These are phyloP conservation scores for Tranzscheliella williamsii DNA, from an alignment of 1,284 basidiomycete genomes.

Conservation along the genomic window DNA sequence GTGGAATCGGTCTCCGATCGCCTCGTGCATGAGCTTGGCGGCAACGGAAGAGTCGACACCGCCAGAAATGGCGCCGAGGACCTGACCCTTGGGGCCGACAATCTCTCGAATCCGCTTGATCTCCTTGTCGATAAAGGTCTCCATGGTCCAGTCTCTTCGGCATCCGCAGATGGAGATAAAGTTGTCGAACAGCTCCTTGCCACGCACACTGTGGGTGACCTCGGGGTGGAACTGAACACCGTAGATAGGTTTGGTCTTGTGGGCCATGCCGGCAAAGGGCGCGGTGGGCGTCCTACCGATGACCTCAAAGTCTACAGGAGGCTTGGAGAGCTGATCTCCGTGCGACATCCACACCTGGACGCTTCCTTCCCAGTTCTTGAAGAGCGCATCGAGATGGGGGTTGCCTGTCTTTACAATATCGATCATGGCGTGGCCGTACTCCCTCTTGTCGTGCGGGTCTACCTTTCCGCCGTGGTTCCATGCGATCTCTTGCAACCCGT, in stretches of 20 bases:
- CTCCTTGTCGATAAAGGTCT: constrained; percentile 98
- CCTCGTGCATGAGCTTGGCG: constrained; percentile 99
- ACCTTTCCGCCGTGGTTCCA: constrained; percentile 86
- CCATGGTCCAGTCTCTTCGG: constrained; percentile 91
- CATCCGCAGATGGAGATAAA: constrained; percentile 86
- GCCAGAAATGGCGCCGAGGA: constrained; percentile 96
- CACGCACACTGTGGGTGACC: constrained; percentile 90
- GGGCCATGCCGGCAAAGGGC: constrained; percentile 90
- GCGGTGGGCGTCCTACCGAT: constrained; percentile 86
- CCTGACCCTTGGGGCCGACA: constrained; percentile 89
- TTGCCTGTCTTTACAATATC: constrained; percentile 73
- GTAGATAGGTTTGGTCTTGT: constrained; percentile 85
- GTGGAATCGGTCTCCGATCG: constrained; percentile 94
- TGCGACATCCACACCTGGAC: constrained; percentile 99
- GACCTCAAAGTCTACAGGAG: constrained; percentile 82
- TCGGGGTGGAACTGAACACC: constrained; percentile 99
- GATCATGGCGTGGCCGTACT: constrained; percentile 90
- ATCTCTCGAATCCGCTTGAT: constrained; percentile 91
- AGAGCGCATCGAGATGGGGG: constrained; percentile 71
- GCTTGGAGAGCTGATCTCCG: constrained; percentile 85
- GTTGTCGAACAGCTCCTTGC: constrained; percentile 84
- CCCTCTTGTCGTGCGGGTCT: constrained; percentile 83
- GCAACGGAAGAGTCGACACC: constrained; percentile 98
- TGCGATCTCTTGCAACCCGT: constrained; percentile 98
- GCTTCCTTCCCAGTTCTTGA: constrained; percentile 79